These are phyloP conservation scores for Penicillium italicum DNA, from an alignment of 2,329 filamentous ascomycete species.

Conservation along the genomic window DNA sequence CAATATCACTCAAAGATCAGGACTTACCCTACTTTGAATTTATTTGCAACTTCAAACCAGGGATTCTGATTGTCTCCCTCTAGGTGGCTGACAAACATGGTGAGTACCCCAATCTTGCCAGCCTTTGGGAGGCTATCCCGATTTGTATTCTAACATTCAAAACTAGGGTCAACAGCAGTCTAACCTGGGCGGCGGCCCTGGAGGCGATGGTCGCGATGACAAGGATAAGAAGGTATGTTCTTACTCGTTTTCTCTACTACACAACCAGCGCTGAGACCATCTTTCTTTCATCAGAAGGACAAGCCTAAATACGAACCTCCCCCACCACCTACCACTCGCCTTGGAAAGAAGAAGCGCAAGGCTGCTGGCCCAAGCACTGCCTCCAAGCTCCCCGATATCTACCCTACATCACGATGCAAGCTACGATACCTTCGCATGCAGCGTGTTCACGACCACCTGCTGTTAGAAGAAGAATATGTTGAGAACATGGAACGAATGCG, in stretches of 20 bases:
- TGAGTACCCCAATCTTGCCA: slow-evolving; percentile 24
- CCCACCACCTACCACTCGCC: slow-evolving; percentile 90
- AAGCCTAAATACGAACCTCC: slow-evolving; percentile 99
- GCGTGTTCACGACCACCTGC: slow-evolving; percentile 92
- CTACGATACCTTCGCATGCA: slow-evolving; percentile 96
- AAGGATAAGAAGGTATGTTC: slow-evolving; percentile 83
- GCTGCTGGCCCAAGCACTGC: slow-evolving; percentile 86
- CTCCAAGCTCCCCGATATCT: slow-evolving; percentile 90
- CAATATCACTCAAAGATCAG: neutral
- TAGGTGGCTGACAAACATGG: slow-evolving; percentile 34
- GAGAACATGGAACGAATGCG: slow-evolving; percentile 97
- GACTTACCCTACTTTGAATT: neutral
- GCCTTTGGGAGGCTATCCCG: neutral
- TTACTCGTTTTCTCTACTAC: neutral
- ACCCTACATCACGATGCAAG: slow-evolving; percentile 95
- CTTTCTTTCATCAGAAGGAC: slow-evolving; percentile 67
- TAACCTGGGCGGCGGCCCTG: slow-evolving; percentile 71
- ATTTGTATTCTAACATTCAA: slow-evolving; percentile 23
- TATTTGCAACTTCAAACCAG: neutral
- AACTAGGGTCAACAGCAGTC: slow-evolving; percentile 61
- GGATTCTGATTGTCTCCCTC: slow-evolving; percentile 15
- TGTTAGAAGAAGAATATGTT: slow-evolving; percentile 97
- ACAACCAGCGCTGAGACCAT: slow-evolving; percentile 15
- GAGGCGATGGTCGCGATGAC: slow-evolving; percentile 72
- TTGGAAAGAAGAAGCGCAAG: slow-evolving; percentile 99